phyloP scores from a whole-genome alignment of 768 basidiomycete genomes.

The Brasilioporus rufonigricans region DNA sequence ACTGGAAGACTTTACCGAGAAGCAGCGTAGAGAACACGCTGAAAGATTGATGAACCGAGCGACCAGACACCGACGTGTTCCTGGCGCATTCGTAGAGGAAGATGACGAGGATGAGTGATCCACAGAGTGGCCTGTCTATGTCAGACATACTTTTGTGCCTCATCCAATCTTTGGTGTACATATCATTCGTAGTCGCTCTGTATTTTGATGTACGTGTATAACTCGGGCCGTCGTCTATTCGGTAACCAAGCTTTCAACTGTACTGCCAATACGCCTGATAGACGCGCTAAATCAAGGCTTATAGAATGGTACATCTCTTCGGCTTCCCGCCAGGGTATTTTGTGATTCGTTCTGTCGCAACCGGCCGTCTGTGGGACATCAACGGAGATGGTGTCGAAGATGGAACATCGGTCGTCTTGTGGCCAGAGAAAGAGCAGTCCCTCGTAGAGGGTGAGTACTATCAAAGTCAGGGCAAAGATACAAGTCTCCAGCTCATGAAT shows the following conservation, averaged over 20 bases:
- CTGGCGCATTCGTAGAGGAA: slow-evolving; percentile 32
- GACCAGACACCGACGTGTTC: slow-evolving; percentile 16
- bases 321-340: slow-evolving; percentile 42
- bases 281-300: background rate
- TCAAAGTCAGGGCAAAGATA: background rate
- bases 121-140: background rate
- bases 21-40: slow-evolving; percentile 35
- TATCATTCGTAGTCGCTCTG: background rate
- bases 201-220: background rate
- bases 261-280: background rate
- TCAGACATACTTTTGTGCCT: background rate
- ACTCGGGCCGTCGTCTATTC: background rate
- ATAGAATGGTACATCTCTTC: slow-evolving; percentile 23
- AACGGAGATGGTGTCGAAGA: slow-evolving; percentile 33
- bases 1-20: slow-evolving; percentile 77
- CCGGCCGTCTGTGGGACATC: slow-evolving; percentile 37
- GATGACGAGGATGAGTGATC: slow-evolving; percentile 15
- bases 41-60: slow-evolving; percentile 22
- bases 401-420: slow-evolving; percentile 53
- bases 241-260: background rate
- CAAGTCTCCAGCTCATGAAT: slow-evolving; percentile 12
- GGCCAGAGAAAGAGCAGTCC: slow-evolving; percentile 71
- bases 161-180: too few species aligned
- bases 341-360: slow-evolving; percentile 36
- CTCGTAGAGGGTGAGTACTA: slow-evolving; percentile 66